These are phyloP conservation scores for Candida loeiensis DNA, from an alignment of 805 yeast genomes.

Conservation along the genomic window DNA sequence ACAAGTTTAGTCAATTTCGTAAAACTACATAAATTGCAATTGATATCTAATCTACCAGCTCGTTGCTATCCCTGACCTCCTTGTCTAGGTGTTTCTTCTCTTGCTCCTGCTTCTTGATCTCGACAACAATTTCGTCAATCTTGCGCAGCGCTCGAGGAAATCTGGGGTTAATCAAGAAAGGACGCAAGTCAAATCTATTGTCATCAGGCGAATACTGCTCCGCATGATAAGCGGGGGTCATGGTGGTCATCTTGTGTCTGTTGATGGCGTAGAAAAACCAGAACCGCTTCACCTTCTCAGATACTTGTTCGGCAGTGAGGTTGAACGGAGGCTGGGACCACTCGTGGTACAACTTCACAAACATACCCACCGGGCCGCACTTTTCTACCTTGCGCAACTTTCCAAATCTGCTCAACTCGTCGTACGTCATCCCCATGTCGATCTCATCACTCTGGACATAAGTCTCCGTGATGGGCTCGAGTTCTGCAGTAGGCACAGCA, in stretches of 20 bases:
- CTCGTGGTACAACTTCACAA: conserved; percentile 79
- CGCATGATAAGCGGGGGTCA: conserved; percentile 96
- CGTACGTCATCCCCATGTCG: conserved; percentile 98
- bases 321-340: conserved; percentile 74
- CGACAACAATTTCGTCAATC: conserved; percentile 74
- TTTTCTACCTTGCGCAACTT: conserved; percentile 85
- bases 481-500: conserved; percentile 97
- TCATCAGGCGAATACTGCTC: conserved; percentile 98
- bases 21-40: neutral
- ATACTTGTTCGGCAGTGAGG: conserved; percentile 77
- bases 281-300: conserved; percentile 88
- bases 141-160: conserved; percentile 87
- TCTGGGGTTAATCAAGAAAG: conserved; percentile 88
- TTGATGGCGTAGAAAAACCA: conserved; percentile 93
- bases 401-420: conserved; percentile 89
- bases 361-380: conserved; percentile 96
- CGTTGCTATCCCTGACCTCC: conserved; percentile 20
- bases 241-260: conserved; percentile 95
- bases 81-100: conserved; percentile 24
- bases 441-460: conserved; percentile 95
- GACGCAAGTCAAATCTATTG: conserved; percentile 91
- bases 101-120: conserved; percentile 37
- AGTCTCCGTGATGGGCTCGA: conserved; percentile 89
- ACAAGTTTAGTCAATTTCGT: too few species aligned
- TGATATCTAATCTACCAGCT: conserved; percentile 14